These are phyloP conservation scores for Sugiyamaella smithiae DNA, from an alignment of 805 yeast species.

Conservation along the genomic window DNA sequence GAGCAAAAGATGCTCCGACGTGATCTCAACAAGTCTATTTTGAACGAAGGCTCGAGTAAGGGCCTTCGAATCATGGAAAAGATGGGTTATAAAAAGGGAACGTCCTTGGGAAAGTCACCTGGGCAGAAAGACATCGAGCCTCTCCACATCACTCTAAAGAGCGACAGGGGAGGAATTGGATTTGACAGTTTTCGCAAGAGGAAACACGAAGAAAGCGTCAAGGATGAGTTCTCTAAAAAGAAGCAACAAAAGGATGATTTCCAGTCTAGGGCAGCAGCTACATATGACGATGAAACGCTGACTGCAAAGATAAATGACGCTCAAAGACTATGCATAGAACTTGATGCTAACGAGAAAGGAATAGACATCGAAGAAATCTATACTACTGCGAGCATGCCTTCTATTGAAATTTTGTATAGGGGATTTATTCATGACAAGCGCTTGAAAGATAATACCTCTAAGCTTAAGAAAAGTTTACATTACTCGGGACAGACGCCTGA, in stretches of 20 bases:
- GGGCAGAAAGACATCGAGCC: slow-evolving; percentile 15
- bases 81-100: slow-evolving; percentile 57
- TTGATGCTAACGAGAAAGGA: slow-evolving; percentile 10
- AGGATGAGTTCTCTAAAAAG: slow-evolving; percentile 6
- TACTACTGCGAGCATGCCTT: slow-evolving; percentile 18
- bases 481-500: background rate
- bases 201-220: slow-evolving; percentile 13
- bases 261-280: slow-evolving; percentile 1
- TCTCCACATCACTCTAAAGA: slow-evolving; percentile 6
- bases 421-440: slow-evolving; percentile 10
- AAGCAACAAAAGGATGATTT: slow-evolving; percentile 11
- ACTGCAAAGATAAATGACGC: background rate
- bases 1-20: slow-evolving; percentile 6
- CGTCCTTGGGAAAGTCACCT: slow-evolving; percentile 38
- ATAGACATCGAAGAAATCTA: slow-evolving; percentile 10
- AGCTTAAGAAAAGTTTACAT: background rate
- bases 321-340: slow-evolving; percentile 12
- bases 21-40: slow-evolving; percentile 6
- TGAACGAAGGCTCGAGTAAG: slow-evolving; percentile 9
- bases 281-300: background rate
- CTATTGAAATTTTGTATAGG: slow-evolving; percentile 20
- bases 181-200: slow-evolving; percentile 12
- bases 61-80: slow-evolving; percentile 49
- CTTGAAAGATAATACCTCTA: slow-evolving; percentile 1
- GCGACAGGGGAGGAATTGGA: slow-evolving; percentile 21